Evolutionary conservation across 345 rosid species (phyloP).

Genomic region (Dipteronia dyeriana): DNA sequence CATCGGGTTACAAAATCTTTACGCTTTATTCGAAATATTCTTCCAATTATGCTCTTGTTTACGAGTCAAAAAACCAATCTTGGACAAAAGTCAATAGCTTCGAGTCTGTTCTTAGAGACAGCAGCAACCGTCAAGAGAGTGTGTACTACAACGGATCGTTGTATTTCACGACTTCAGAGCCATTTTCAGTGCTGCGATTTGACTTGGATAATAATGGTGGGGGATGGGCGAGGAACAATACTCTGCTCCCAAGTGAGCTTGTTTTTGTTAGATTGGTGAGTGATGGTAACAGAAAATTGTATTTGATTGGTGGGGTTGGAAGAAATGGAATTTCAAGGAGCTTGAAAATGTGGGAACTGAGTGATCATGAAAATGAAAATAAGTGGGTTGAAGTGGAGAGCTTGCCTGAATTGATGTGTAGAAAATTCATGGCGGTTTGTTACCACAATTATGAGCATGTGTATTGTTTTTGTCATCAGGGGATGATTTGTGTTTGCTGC

Average conservation of each 20-base stretch:
- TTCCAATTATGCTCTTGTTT: conserved; percentile 49
- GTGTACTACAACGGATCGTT: conserved; percentile 55
- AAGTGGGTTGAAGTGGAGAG: conserved; percentile 61
- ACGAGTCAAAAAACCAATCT: conserved; percentile 48
- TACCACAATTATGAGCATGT: conserved; percentile 90
- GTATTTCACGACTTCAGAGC: conserved; percentile 65
- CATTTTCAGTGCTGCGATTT: conserved; percentile 52
- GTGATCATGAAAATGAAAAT: conserved; percentile 22
- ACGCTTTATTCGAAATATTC: conserved; percentile 42
- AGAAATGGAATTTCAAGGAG: conserved; percentile 76
- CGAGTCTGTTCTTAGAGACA: conserved; percentile 41
- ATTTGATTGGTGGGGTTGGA: conserved; percentile 83
- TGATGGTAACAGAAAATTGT: conserved; percentile 51
- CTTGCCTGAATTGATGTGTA: conserved; percentile 74
- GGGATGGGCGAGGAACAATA: conserved; percentile 36
- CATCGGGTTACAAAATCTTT: conserved; percentile 61
- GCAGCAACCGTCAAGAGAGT: conserved; percentile 55
- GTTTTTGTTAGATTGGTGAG: conserved; percentile 70
- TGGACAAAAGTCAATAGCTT: conserved; percentile 56
- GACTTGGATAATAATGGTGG: conserved; percentile 43
- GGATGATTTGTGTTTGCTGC: conserved; percentile 83
- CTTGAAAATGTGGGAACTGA: conserved; percentile 69
- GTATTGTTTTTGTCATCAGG: conserved; percentile 86
- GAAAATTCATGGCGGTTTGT: conserved; percentile 79
- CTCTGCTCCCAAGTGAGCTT: conserved; percentile 48